These are phyloP conservation scores for Tetrapisispora taiwanensis DNA, from an alignment of 805 yeast species.

Conservation along the genomic window DNA sequence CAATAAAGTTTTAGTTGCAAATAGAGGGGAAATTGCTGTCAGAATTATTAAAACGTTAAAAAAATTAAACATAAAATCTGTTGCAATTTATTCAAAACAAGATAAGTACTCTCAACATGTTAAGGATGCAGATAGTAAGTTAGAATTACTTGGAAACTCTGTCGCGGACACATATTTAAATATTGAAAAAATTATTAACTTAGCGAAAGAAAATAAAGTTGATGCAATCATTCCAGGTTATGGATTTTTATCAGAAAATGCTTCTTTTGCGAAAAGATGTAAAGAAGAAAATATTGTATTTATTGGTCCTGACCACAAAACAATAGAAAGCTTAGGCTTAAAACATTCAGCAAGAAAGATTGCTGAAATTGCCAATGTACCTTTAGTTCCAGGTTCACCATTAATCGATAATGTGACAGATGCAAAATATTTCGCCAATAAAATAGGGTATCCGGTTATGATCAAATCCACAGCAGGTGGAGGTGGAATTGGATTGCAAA, in stretches of 20 bases:
- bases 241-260: constrained; percentile 93
- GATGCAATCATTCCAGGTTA: constrained; percentile 98
- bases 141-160: constrained; percentile 67
- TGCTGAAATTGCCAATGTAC: constrained; percentile 86
- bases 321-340: constrained; percentile 81
- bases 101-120: constrained; percentile 88
- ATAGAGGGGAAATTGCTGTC: constrained; percentile 96
- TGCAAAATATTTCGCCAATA: constrained; percentile 65
- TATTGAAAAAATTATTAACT: constrained; percentile 73
- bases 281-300: constrained; percentile 73
- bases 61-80: constrained; percentile 63
- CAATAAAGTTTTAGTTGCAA: constrained; percentile 81
- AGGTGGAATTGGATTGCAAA: constrained; percentile 96
- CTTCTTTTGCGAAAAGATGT: constrained; percentile 88
- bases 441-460: constrained; percentile 83
- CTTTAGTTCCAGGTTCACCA: constrained; percentile 95
- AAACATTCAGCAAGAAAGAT: constrained; percentile 96
- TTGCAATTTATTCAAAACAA: constrained; percentile 85
- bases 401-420: constrained; percentile 61
- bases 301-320: constrained; percentile 95
- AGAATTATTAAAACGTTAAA: constrained; percentile 83
- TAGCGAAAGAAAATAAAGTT: constrained; percentile 75
- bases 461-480: constrained; percentile 98
- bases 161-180: constrained; percentile 88
- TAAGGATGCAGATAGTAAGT: constrained; percentile 66